Percentiles rank a stretch among this genome's conserved stretches.
These are phyloP conservation scores for Trichoderma citrinoviride DNA, from an alignment of 2,329 filamentous ascomycete species.

Conservation along the genomic window DNA sequence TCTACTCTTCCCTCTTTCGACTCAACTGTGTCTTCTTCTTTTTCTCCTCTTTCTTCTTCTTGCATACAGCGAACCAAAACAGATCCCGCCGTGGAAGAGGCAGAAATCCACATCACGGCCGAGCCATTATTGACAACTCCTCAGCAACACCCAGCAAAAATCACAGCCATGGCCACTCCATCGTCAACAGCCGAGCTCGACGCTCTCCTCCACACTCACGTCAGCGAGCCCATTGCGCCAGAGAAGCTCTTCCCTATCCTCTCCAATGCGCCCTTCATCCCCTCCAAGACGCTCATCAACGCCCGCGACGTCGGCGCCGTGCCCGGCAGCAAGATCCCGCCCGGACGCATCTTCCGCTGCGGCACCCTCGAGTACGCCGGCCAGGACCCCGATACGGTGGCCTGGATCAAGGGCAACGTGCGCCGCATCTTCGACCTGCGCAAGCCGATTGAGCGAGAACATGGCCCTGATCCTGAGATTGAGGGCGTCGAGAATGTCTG, in stretches of 20 bases:
- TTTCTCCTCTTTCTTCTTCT: background rate
- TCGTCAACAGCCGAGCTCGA: conserved; percentile 31
- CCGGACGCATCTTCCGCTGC: conserved; percentile 46
- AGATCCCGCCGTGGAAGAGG: background rate
- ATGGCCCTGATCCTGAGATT: conserved; percentile 45
- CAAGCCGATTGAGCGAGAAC: conserved; percentile 42
- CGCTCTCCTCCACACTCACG: conserved; percentile 43
- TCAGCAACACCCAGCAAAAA: background rate
- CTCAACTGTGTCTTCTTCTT: background rate
- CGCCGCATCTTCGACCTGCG: conserved; percentile 53
- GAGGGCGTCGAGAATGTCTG: conserved; percentile 47
- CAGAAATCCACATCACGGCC: background rate
- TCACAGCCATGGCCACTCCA: conserved; percentile 18
- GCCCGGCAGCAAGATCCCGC: conserved; percentile 40
- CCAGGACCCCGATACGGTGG: conserved; percentile 33
- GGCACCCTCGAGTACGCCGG: conserved; percentile 41
- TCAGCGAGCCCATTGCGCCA: conserved; percentile 38
- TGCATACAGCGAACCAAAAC: background rate
- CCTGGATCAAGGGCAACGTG: conserved; percentile 40
- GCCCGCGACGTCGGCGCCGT: conserved; percentile 50
- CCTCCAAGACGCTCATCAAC: conserved; percentile 49
- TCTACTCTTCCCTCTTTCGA: too few relatives aligned
- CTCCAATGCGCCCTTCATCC: conserved; percentile 46
- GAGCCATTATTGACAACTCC: background rate
- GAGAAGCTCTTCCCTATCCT: conserved; percentile 39